Evolutionary conservation across 2,329 filamentous ascomycete species (phyloP).

Genomic region (Fusarium devonianum): DNA sequence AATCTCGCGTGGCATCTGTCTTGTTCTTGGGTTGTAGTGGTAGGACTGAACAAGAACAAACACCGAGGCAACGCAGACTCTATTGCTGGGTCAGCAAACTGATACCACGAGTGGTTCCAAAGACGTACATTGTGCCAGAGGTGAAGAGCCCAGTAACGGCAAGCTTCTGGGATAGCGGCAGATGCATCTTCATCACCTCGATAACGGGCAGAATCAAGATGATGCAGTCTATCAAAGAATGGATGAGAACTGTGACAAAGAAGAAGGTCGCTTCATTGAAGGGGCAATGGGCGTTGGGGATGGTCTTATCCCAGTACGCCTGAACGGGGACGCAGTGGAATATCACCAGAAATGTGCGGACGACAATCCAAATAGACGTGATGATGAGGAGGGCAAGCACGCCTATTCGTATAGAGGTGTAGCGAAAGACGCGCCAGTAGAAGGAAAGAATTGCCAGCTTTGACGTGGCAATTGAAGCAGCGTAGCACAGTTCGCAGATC

Average conservation of each 20-base stretch:
- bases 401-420: slow-evolving; percentile 38
- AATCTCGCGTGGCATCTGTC: slow-evolving; percentile 34
- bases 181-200: slow-evolving; percentile 40
- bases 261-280: slow-evolving; percentile 45
- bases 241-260: slow-evolving; percentile 43
- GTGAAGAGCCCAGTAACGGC: slow-evolving; percentile 38
- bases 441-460: slow-evolving; percentile 42
- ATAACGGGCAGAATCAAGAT: slow-evolving; percentile 42
- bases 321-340: slow-evolving; percentile 47
- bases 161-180: slow-evolving; percentile 35
- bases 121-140: slow-evolving; percentile 39
- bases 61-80: slow-evolving; percentile 39
- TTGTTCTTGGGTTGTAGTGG: slow-evolving; percentile 20
- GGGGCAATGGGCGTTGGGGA: slow-evolving; percentile 37
- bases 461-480: slow-evolving; percentile 38
- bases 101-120: neutral
- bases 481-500: slow-evolving; percentile 34
- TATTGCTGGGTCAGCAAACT: slow-evolving; percentile 3
- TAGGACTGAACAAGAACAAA: slow-evolving; percentile 33
- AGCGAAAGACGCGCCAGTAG: slow-evolving; percentile 43
- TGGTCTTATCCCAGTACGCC: slow-evolving; percentile 43
- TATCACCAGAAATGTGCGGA: slow-evolving; percentile 44
- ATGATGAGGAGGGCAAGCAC: slow-evolving; percentile 35
- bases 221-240: slow-evolving; percentile 43
- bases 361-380: slow-evolving; percentile 37